Evolutionary conservation across 225 moss, liverwort and hornwort species (phyloP), one percentile per base, ranked within the genome.

Genomic region (Antitrichia curtipendula): DNA sequence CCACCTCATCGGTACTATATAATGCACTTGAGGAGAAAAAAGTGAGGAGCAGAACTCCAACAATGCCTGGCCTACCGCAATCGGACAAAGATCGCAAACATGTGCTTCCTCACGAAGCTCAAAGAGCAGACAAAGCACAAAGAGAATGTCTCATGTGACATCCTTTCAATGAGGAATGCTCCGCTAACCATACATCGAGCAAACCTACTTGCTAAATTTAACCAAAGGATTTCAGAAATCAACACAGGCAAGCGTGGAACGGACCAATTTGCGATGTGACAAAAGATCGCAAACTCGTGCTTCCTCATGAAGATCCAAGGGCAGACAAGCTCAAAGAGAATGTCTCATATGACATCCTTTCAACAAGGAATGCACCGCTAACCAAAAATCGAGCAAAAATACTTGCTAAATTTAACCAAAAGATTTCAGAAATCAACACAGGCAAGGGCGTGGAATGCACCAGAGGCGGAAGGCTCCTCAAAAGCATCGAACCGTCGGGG

Each of bases 381-480:
- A 70, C 63, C 80, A 49, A 18, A 34, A 49, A 75, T 75, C 52
- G 8, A 52, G 52, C 75, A 52, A 52, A 52, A 22, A 22, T 50
- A 22, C 75, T 52, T 50, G 34, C 75, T 75, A 34, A 75, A 75
- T 75, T 52, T 1, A 75, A 52, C 59, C 81, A 19, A 54, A 49
- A 20, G 2, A 2, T 7, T 63, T 62, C 75, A 75, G 8, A 85
- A 63, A 41, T 70, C 43, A 49, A 65, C 23, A 81, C 16, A 47
- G 25, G 32, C 81, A 66, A 72, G 60, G 31, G 54, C 21, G 25
- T 56, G 68, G 36, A 82, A 92, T 87, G 89, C 68, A 94, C 94
- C 94, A 57, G 93, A 88, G 58, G 88, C 70, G 61, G 91, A 84
- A 83, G 92, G 86, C 82, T 93, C 94, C 86, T 94, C 92, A 75